Evolutionary conservation across 2,329 filamentous ascomycete genomes (phyloP), one percentile per base, ranked within the genome.

Genomic region (Dactylellina haptotyla): DNA sequence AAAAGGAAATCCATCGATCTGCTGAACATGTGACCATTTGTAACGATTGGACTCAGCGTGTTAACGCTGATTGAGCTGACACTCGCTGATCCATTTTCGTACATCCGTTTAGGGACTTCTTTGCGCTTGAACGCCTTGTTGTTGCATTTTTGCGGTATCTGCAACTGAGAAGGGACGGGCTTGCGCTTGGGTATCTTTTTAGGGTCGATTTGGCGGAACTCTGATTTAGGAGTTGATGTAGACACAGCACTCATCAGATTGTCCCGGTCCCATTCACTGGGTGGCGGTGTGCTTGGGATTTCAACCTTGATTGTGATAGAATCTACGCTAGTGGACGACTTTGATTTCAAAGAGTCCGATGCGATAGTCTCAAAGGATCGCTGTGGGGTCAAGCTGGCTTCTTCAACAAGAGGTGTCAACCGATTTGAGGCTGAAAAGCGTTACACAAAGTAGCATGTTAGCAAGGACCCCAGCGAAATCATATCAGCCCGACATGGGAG

Each of bases 121-220:
- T 72, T 72, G 9, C 67, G 53, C 16, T 37, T 72, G 23, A 72
- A 72, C 5, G 67, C 67, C 26, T 72, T 72, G 32, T 58, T 58
- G 30, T 64, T 69, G 20, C 37, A 46, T 32, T 59, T 69, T 37
- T 45, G 28, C n/a, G 66, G 57, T 26, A 58, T 71, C 10, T 65
- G 59, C 20, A 65, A 45, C 25, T 64, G 67, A 9, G 53, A 51
- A 8, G 67, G 67, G 14, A 72, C 67, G 1, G 67, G 67, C 20
- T 72, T 72, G 25, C 67, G 59, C 20, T 72, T 72, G 9, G 67
- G 67, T 20, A 72, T 72, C 50, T 72, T 72, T 45, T 65, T 72
- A 1, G 67, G 67, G 20, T 72, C 67, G 43, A 72, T 72, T 28
- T 59, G 67, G 14, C 59, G 67, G 50, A 59, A 72, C 20, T 65